Percentiles rank a stretch among this genome's conserved stretches.
phyloP scores from a whole-genome alignment of 2,329 filamentous ascomycete species.

The Torrubiellomyces zombiae region DNA sequence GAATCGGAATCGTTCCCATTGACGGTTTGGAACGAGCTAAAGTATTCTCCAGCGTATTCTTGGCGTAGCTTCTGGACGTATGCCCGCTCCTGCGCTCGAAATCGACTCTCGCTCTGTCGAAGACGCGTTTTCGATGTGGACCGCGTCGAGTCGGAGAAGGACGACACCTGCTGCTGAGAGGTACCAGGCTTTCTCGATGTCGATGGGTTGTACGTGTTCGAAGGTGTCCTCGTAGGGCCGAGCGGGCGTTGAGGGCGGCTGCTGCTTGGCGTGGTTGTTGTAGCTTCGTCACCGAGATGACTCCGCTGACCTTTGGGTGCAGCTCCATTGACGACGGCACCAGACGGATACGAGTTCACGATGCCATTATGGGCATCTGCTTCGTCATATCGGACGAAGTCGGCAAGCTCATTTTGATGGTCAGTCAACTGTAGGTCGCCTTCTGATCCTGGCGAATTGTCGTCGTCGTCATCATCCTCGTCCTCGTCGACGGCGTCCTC shows the following conservation, averaged over 20 bases:
- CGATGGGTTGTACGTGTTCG: slow-evolving; percentile 63
- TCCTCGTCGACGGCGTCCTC: slow-evolving; percentile 10
- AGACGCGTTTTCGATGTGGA: slow-evolving; percentile 36
- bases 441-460: slow-evolving; percentile 11
- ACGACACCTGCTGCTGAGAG: slow-evolving; percentile 17
- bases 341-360: slow-evolving; percentile 24
- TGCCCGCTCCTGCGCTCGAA: slow-evolving; percentile 64
- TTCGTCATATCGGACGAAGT: slow-evolving; percentile 27
- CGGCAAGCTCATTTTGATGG: slow-evolving; percentile 30
- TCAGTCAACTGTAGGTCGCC: slow-evolving; percentile 30
- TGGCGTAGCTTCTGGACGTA: slow-evolving; percentile 87
- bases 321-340: slow-evolving; percentile 23
- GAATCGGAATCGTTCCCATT: slow-evolving; percentile 66
- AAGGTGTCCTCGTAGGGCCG: slow-evolving; percentile 55
- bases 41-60: slow-evolving; percentile 48
- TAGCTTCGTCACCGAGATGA: slow-evolving; percentile 11
- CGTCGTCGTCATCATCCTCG: slow-evolving; percentile 10
- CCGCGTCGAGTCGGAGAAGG: slow-evolving; percentile 27
- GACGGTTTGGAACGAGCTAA: slow-evolving; percentile 45
- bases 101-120: slow-evolving; percentile 25
- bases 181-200: slow-evolving; percentile 30
- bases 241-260: slow-evolving; percentile 47
- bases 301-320: slow-evolving; percentile 22
- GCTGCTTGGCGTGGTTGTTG: slow-evolving; percentile 14
- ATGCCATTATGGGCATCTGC: slow-evolving; percentile 21